phyloP scores from a whole-genome alignment of 768 basidiomycete species.

The Agaricus bisporus region DNA sequence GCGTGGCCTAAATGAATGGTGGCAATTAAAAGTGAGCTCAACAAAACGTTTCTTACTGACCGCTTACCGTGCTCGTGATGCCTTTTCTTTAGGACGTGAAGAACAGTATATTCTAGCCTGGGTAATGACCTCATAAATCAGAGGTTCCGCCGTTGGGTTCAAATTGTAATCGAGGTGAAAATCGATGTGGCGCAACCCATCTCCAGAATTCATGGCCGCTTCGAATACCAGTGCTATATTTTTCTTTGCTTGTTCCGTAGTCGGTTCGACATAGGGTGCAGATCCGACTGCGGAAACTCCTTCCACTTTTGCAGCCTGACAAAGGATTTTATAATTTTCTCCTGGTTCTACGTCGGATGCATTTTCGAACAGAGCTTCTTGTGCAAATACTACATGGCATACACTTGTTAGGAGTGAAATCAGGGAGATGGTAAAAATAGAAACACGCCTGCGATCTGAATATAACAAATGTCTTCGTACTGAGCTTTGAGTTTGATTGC shows the following conservation, averaged over 20 bases:
- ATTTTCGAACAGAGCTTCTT: conserved; percentile 47
- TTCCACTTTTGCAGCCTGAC: conserved; percentile 29
- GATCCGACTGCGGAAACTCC: conserved; percentile 53
- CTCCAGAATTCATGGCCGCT: conserved; percentile 25
- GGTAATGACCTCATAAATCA: conserved; percentile 49
- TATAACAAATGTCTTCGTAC: conserved; percentile 40
- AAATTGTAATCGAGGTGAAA: conserved; percentile 70
- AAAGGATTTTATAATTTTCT: conserved; percentile 39
- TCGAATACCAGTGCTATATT: conserved; percentile 51
- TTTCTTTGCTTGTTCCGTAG: conserved; percentile 35
- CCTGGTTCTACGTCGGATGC: conserved; percentile 29
- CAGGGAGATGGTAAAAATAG: background rate
- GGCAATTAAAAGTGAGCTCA: conserved; percentile 13
- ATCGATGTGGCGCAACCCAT: conserved; percentile 35
- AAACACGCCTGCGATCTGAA: conserved; percentile 50
- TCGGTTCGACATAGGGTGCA: conserved; percentile 60
- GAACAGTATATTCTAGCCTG: conserved; percentile 20
- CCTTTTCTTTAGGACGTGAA: conserved; percentile 6
- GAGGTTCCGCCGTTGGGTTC: conserved; percentile 40
- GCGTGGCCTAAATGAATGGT: conserved; percentile 19
- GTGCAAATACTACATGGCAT: conserved; percentile 51
- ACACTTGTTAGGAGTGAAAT: background rate
- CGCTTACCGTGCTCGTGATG: conserved; percentile 9
- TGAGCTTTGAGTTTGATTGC: conserved; percentile 42
- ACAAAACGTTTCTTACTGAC: background rate